A percentile compares a stretch with the other conserved stretches of the same genome.
phyloP scores from a whole-genome alignment of 2,329 filamentous ascomycete species.

The Lasiodiplodia citricola region DNA sequence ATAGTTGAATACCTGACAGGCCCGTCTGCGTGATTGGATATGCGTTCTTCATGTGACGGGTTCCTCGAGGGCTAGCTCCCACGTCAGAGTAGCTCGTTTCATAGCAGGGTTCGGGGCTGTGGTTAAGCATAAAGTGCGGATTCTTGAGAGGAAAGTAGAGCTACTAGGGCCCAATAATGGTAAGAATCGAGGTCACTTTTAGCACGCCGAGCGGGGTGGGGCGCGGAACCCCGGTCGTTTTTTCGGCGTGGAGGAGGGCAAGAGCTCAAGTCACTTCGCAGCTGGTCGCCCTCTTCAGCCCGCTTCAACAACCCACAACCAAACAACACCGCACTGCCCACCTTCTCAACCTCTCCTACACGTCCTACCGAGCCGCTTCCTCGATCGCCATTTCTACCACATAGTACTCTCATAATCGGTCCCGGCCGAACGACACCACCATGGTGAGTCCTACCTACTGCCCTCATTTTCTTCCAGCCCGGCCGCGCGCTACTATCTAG shows the following conservation, averaged over 20 bases:
- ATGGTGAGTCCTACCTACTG: slow-evolving; percentile 18
- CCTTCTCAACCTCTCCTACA: background rate
- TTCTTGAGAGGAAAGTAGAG: background rate
- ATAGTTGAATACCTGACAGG: background rate
- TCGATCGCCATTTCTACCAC: background rate
- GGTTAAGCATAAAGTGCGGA: background rate
- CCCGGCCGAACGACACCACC: slow-evolving; percentile 6
- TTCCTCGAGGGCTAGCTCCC: background rate
- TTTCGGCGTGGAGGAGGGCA: slow-evolving; percentile 23
- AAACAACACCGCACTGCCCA: background rate
- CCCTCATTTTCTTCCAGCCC: slow-evolving; percentile 6
- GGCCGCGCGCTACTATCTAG: background rate
- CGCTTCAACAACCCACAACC: slow-evolving; percentile 22
- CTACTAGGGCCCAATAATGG: background rate
- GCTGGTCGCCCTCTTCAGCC: background rate
- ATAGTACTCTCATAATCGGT: background rate
- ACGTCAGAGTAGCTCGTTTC: background rate
- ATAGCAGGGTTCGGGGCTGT: background rate
- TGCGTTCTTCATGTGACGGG: background rate
- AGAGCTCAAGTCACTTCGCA: slow-evolving; percentile 24
- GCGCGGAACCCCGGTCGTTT: slow-evolving; percentile 21
- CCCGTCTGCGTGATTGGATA: background rate
- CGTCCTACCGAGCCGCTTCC: background rate
- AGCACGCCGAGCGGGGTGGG: slow-evolving; percentile 4
- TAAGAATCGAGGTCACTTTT: slow-evolving; percentile 8